Base-by-base conservation (phyloP, 2,329 filamentous ascomycete genomes). In the Emericellopsis cladophorae region DNA sequence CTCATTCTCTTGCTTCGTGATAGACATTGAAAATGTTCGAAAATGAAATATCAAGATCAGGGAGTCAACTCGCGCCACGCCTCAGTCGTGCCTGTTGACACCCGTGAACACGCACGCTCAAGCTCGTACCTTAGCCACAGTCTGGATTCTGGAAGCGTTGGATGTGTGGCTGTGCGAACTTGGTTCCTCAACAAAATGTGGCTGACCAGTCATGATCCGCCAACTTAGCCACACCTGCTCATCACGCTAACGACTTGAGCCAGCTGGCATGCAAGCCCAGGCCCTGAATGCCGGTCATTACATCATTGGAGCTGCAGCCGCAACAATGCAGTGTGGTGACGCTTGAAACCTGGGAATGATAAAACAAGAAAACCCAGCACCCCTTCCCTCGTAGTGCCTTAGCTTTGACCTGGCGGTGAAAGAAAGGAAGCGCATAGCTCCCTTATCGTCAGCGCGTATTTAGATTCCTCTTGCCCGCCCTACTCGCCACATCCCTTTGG, bases 301-400 rank as follows among this genome's bases (percentile, higher is more conserved):
- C 40, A 41, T 41, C 40, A 41, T 41, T 41, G 34, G 8, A 26
- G 39, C 39, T 29, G 2, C 39, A 14, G n/a, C 5, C 15, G 32
- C 16, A 10, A 35, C 33, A 14, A 24, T n/a, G 31, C 39, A 40
- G 15, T 11, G 26, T 9, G 26, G 26, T 29, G 26, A 29, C 26
- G 26, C 8, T 29, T 12, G 26, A 29, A 21, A 9, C 26, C 26
- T 29, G 6, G 26, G 26, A 29, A 3, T 23, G 37, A 11, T 21
- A 35, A 35, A 40, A 40, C 39, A 35, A 40, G 31, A 34, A 40
- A 40, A 26, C 7, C 11, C 11, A 15, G 7, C 23, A 15, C 5
- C 14, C 22, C 5, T 12, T 36, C 34, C 16, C 16, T 21, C 34
- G 10, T 22, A 10, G n/a, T 36, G 34, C 8, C 8, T 9, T 29